Evolutionary conservation across 2,329 filamentous ascomycete species (phyloP).

Genomic region (Chaetomium sp.): DNA sequence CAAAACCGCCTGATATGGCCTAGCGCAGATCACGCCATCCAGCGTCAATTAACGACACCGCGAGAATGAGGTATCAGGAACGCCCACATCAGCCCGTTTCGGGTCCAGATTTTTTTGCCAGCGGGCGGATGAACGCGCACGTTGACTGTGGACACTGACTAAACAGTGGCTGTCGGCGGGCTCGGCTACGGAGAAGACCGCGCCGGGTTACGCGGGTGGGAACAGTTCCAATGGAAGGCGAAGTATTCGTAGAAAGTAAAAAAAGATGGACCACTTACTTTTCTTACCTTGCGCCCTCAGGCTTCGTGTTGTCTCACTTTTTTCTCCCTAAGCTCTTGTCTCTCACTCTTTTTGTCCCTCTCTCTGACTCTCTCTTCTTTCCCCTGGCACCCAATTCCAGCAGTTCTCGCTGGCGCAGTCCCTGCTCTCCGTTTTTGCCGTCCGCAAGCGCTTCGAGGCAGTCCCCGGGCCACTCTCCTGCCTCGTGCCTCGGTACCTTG

Average conservation of each 20-base stretch:
- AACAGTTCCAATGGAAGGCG: no score
- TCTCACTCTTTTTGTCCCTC: neutral
- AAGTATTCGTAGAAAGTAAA: no score
- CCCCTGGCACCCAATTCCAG: slow-evolving; percentile 3
- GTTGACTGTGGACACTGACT: no score
- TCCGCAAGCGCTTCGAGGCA: slow-evolving; percentile 19
- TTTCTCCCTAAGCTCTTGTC: neutral
- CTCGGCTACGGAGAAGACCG: no score
- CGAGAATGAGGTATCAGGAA: neutral
- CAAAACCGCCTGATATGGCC: slow-evolving; percentile 15
- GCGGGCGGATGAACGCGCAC: neutral
- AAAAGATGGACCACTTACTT: no score
- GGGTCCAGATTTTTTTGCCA: slow-evolving; percentile 16
- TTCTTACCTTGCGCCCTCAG: neutral
- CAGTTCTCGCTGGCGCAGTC: slow-evolving; percentile 20
- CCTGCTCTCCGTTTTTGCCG: slow-evolving; percentile 17
- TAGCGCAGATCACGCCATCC: slow-evolving; percentile 19
- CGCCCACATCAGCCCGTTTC: neutral
- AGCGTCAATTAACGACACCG: slow-evolving; percentile 9
- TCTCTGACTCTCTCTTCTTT: neutral
- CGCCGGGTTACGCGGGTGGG: no score
- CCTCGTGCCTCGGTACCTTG: slow-evolving; percentile 19
- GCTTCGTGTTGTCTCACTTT: neutral
- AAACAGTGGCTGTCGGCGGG: no score
- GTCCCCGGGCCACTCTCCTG: slow-evolving; percentile 13